Base-by-base conservation (phyloP, 1,139 yeast genomes). In the Suhomyces bribrorum region DNA sequence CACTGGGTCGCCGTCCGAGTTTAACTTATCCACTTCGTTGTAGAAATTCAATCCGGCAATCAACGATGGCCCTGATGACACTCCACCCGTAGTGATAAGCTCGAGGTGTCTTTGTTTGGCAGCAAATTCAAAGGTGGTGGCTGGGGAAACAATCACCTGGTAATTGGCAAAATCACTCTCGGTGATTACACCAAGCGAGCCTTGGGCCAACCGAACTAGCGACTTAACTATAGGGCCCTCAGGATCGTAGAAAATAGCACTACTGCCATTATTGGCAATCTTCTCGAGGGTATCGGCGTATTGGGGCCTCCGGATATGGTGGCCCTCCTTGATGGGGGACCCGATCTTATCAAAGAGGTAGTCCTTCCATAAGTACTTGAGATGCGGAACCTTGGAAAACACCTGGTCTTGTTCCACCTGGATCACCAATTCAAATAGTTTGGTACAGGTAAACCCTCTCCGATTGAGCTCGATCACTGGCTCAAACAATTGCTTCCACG, bases 41-140 rank as follows among this genome's bases (percentile, higher is more conserved):
- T 69, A 80, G 27, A 88, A 77, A 41, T 81, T 79, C 41, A 92
- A 66, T 0, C 95, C 97, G 1, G 90, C 75, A 9, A 86, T 52
- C 36, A 92, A 64, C 0, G 95, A 94, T 5, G 92, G 76, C 0
- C 98, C 98, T 2, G 90, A 79, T 3, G 94, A 81, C 0, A 90
- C 81, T 1, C 96, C 95, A 28, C 73, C 73, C n/a, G 87, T 66
- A 0, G 95, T 83, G 47, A 72, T 70, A 1, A 89, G 77, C 14
- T 79, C 78, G 34, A 62, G 59, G 24, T 74, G 58, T 14, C 75
- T 76, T 30, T 70, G 63, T 52, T 75, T 66, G 25, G 41, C 44
- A 5, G 43, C 44, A 34, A 63, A 54, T 11, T 52, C 60, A 8
- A 79, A 61, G 5, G 56, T 52, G 18, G 88, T 56, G 0, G 97